phyloP scores from a whole-genome alignment of 2,329 filamentous ascomycete species.

The Boeremia lycopersici region DNA sequence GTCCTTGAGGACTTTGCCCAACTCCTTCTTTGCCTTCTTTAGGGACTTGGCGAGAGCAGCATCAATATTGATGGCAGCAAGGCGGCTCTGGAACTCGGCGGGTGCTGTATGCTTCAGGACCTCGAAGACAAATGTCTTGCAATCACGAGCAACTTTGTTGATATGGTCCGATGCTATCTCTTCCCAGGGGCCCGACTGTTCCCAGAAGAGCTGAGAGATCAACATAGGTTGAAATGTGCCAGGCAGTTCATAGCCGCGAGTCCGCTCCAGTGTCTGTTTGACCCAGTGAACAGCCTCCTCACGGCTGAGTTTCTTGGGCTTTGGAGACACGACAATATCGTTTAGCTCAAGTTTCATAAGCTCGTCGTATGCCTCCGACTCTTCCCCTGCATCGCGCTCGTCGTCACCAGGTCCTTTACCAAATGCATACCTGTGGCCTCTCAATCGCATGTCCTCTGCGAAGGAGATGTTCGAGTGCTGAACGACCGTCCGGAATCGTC shows the following conservation, averaged over 20 bases:
- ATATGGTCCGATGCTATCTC: conserved; percentile 47
- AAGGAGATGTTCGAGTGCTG: background rate
- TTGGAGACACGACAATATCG: background rate
- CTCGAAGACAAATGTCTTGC: background rate
- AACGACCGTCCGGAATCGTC: background rate
- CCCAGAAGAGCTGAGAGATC: conserved; percentile 63
- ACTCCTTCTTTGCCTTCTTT: conserved; percentile 45
- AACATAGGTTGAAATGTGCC: conserved; percentile 66
- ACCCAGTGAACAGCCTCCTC: conserved; percentile 39
- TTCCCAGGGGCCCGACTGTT: conserved; percentile 64
- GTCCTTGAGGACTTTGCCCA: conserved; percentile 55
- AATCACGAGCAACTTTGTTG: background rate
- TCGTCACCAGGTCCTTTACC: background rate
- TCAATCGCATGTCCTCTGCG: background rate
- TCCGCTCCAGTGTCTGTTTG: conserved; percentile 48
- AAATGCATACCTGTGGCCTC: background rate
- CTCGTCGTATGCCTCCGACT: background rate
- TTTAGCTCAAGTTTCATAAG: background rate
- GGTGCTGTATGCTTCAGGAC: background rate
- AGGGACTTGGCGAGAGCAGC: conserved; percentile 31
- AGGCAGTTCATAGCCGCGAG: conserved; percentile 62
- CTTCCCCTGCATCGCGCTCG: background rate
- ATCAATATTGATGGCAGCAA: background rate
- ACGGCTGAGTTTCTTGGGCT: background rate
- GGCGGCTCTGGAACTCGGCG: background rate